Conservation (phyloP, 1,284 basidiomycete genomes). For the Pseudozyma flocculosa region DNA sequence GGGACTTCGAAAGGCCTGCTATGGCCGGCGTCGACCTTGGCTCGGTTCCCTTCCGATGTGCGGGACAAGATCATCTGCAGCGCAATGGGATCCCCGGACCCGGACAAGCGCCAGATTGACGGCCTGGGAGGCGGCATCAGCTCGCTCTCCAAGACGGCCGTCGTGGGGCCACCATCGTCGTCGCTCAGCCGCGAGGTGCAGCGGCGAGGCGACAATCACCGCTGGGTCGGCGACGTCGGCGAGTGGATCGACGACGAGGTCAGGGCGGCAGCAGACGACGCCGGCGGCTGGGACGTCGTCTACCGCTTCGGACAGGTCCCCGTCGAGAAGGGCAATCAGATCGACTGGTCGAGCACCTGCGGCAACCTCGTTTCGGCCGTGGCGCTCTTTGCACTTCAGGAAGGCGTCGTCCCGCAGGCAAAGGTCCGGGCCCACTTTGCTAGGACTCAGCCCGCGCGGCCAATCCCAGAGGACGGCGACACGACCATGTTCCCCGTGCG, state of each 20-base stretch:
- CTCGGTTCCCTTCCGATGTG: conserved; percentile 47
- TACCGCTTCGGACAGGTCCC: conserved; percentile 57
- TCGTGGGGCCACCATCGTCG: conserved; percentile 61
- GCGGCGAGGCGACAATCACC: background rate
- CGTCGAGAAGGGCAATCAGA: conserved; percentile 15
- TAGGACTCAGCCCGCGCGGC: no score
- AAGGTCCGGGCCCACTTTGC: conserved; percentile 3
- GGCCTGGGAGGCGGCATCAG: conserved; percentile 73
- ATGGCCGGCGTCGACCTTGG: conserved; percentile 63
- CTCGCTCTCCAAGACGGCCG: conserved; percentile 75
- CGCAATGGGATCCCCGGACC: conserved; percentile 75
- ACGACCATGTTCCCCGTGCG: conserved; percentile 21
- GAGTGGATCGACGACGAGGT: conserved; percentile 32
- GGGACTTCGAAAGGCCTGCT: conserved; percentile 80
- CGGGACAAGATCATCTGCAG: conserved; percentile 66
- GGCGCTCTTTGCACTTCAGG: conserved; percentile 38
- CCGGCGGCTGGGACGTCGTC: conserved; percentile 45
- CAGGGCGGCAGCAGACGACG: conserved; percentile 7
- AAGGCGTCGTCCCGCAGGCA: conserved; percentile 14
- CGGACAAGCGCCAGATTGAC: conserved; percentile 74
- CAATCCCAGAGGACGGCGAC: conserved; percentile 5
- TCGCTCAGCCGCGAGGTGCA: conserved; percentile 3
- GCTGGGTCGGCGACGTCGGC: conserved; percentile 21
- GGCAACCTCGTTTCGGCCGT: conserved; percentile 55
- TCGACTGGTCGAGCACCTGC: conserved; percentile 55